These are phyloP conservation scores for Artomyces pyxidatus DNA, from an alignment of 768 basidiomycete species.

Conservation along the genomic window DNA sequence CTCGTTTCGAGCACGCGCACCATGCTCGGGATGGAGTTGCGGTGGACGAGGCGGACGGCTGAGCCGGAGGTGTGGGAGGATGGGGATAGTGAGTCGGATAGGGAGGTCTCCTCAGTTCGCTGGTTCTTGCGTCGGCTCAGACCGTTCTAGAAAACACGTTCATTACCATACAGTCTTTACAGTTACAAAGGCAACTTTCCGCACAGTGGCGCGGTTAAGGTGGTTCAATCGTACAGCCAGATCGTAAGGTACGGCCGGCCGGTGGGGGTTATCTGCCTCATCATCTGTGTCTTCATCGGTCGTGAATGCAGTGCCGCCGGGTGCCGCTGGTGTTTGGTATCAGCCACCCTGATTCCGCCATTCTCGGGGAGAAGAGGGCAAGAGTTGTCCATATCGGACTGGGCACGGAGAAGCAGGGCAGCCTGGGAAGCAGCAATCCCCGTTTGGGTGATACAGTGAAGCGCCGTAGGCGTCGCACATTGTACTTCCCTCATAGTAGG, in stretches of 20 bases:
- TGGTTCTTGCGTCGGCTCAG: too few species aligned
- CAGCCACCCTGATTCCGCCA: background rate
- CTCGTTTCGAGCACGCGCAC: background rate
- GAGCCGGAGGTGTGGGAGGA: background rate
- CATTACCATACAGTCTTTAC: too few species aligned
- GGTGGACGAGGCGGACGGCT: background rate
- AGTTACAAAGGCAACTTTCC: too few species aligned
- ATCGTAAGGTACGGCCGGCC: too few species aligned
- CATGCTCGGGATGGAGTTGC: background rate
- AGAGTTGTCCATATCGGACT: background rate
- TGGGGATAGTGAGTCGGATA: background rate
- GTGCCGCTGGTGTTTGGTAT: background rate
- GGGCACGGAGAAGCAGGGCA: background rate
- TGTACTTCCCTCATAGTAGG: background rate
- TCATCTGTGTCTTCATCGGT: background rate
- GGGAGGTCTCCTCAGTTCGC: background rate
- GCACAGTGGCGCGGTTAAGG: too few species aligned
- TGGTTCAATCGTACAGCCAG: too few species aligned
- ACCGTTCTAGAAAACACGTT: too few species aligned
- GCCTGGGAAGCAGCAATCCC: background rate
- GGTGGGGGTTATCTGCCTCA: background rate
- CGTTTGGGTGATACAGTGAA: background rate
- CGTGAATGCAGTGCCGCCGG: background rate
- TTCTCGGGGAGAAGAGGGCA: background rate
- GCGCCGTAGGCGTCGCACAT: background rate